A percentile compares a stretch with the other conserved stretches of the same genome.
Evolutionary conservation across 2,329 filamentous ascomycete species (phyloP).

Genomic region (Mycogone perniciosa): DNA sequence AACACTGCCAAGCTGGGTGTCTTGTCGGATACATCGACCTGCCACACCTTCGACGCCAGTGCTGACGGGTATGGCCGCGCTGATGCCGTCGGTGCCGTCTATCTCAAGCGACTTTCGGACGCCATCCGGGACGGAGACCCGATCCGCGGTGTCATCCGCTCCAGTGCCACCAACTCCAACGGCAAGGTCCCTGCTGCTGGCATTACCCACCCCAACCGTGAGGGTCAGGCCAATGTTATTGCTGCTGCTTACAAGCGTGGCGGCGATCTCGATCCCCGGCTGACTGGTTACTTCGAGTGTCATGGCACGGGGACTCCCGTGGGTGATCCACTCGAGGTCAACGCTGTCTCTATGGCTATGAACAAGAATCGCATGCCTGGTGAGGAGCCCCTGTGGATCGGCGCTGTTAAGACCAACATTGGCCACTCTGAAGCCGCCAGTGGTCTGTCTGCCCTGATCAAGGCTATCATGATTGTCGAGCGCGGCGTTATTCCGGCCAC

Average conservation of each 20-base stretch:
- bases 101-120: constrained; percentile 25
- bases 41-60: constrained; percentile 27
- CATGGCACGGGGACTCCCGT: constrained; percentile 49
- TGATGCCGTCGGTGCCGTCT: constrained; percentile 26
- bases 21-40: constrained; percentile 18
- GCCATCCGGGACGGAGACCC: constrained; percentile 22
- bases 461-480: constrained; percentile 19
- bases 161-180: constrained; percentile 17
- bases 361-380: too few relatives aligned
- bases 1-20: constrained; percentile 15
- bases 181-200: constrained; percentile 18
- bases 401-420: constrained; percentile 23
- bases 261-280: constrained; percentile 13
- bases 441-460: constrained; percentile 20
- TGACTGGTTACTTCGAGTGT: constrained; percentile 32
- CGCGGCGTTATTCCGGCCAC: constrained; percentile 8
- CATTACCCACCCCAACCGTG: constrained; percentile 19
- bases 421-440: constrained; percentile 20
- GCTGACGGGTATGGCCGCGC: constrained; percentile 30
- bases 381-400: too few relatives aligned
- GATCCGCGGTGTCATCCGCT: constrained; percentile 20
- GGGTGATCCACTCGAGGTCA: constrained; percentile 47
- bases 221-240: constrained; percentile 33
- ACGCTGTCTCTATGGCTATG: constrained; percentile 32
- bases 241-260: constrained; percentile 4